phyloP scores from a whole-genome alignment of 2,329 filamentous ascomycete species.

The Penicillium aurantiogriseum region DNA sequence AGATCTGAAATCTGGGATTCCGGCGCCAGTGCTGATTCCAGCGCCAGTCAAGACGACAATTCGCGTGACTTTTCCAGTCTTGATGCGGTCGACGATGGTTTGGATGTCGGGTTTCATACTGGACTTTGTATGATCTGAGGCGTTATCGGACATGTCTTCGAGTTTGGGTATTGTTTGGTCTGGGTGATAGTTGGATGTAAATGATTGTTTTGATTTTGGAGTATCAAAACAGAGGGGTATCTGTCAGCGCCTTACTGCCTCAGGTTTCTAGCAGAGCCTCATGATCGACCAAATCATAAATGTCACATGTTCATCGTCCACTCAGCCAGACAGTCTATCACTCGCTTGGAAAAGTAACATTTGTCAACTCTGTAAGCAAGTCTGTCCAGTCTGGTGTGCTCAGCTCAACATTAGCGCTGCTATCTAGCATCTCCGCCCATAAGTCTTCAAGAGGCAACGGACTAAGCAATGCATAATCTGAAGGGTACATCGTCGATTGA shows the following conservation, averaged over 20 bases:
- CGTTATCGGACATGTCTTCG: neutral
- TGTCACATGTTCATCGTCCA: neutral
- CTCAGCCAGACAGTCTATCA: neutral
- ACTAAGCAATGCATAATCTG: neutral
- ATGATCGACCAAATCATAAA: neutral
- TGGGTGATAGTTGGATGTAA: neutral
- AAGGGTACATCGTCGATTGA: neutral
- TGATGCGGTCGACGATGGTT: slow-evolving; percentile 17
- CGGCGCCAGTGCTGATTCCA: slow-evolving; percentile 59
- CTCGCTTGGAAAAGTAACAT: slow-evolving; percentile 20
- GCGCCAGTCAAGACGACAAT: slow-evolving; percentile 58
- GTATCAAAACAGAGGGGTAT: neutral
- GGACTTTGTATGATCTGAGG: neutral
- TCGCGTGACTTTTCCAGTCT: slow-evolving; percentile 11
- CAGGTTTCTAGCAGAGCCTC: neutral
- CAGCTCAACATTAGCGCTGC: slow-evolving; percentile 22
- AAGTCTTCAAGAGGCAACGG: slow-evolving; percentile 30
- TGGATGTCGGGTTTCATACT: slow-evolving; percentile 2
- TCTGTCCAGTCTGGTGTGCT: slow-evolving; percentile 32
- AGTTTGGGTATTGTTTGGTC: neutral
- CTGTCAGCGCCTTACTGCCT: neutral
- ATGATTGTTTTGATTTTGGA: neutral
- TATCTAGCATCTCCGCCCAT: slow-evolving; percentile 34
- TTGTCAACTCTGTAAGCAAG: slow-evolving; percentile 30
- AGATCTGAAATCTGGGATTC: slow-evolving; percentile 83